Evolutionary conservation across 1,284 basidiomycete species (phyloP), one percentile per base, ranked within the genome.

Genomic region (Tilletia indica): DNA sequence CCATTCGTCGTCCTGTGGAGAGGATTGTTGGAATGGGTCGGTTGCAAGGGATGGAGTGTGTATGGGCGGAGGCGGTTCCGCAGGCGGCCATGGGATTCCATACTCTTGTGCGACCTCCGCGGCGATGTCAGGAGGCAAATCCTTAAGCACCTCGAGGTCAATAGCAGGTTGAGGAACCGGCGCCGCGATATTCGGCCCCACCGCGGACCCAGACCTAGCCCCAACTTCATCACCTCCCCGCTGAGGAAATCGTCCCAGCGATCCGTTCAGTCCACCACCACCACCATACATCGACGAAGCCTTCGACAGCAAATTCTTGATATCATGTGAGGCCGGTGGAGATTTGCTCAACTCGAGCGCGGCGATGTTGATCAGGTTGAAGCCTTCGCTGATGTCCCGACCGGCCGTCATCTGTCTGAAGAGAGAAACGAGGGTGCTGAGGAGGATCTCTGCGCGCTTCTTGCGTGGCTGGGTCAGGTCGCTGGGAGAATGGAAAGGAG

Each of bases 291-390:
- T 16, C 19, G 48, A 80, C 76, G 68, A 78, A 79, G 67, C 69
- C 71, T 2, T 72, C 75, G 1, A 80, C 58, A 42, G 73, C 69
- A 34, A 78, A 78, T 36, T 72, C 5, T 67, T 70, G 71, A 5
- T 64, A 34, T 64, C 61, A 3, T 42, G 61, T 9, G 61, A 19
- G 36, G 61, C 61, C 11, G 61, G 61, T 3, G 61, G 61, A 39
- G 61, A 64, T 38, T 73, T 71, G 61, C 70, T 72, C 49, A 82
- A 64, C 39, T 82, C 78, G 34, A 78, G 38, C 6, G 79, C 80
- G 1, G 80, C 78, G 42, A 82, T 77, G 63, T 80, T 82, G 77
- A 82, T 76, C 56, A 82, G 70, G 42, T 78, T 77, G 69, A 81
- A 72, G 25, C 70, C 71, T 19, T 76, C 74, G 56, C 74, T 76